Evolutionary conservation across 345 rosid species (phyloP).

Genomic region (Physaria fendleri): DNA sequence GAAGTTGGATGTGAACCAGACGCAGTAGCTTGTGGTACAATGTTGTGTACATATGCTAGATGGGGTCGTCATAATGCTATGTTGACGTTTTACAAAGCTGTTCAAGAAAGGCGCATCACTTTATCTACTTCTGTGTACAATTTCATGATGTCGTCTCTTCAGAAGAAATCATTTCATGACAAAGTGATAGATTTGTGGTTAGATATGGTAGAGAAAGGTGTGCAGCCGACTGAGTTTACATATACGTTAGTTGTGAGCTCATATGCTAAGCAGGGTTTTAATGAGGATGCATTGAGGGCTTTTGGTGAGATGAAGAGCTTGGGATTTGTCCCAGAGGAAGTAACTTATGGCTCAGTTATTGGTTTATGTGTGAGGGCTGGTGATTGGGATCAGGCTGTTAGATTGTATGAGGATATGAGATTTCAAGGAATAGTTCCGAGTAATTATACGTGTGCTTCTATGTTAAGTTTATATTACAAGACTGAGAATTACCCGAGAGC

Average conservation of each 20-base stretch:
- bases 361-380: conserved; percentile 42
- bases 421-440: conserved; percentile 62
- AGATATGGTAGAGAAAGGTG: conserved; percentile 52
- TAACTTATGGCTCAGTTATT: conserved; percentile 68
- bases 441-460: conserved; percentile 88
- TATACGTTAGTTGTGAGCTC: conserved; percentile 74
- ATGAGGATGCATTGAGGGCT: conserved; percentile 49
- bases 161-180: conserved; percentile 71
- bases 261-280: conserved; percentile 49
- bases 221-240: conserved; percentile 54
- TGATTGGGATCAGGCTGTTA: conserved; percentile 50
- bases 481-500: conserved; percentile 71
- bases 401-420: conserved; percentile 71
- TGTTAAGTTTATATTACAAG: conserved; percentile 71
- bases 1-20: conserved; percentile 88
- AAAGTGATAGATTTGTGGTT: conserved; percentile 67
- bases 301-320: conserved; percentile 64
- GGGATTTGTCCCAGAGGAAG: conserved; percentile 77
- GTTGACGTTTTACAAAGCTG: conserved; percentile 67
- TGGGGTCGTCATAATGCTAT: conserved; percentile 88
- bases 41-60: conserved; percentile 88
- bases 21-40: conserved; percentile 89
- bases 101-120: conserved; percentile 51
- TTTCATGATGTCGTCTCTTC: conserved; percentile 88
- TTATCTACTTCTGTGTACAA: conserved; percentile 71